A percentile compares a stretch with the other conserved stretches of the same genome.
Evolutionary conservation across 331 rosid species (phyloP).

Genomic region (Rhamnella rubrinervis): DNA sequence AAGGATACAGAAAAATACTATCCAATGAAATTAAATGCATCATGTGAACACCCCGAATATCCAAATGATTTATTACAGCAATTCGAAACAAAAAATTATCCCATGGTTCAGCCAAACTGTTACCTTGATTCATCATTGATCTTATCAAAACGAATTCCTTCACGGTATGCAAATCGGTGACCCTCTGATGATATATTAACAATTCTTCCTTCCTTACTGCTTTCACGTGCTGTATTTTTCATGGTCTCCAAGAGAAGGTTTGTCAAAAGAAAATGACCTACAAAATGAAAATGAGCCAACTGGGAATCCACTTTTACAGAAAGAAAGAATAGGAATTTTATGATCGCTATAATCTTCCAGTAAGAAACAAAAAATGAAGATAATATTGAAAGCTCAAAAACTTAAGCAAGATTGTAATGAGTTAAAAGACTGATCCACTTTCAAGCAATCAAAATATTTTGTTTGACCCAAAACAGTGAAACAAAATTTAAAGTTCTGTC

Average conservation of each 20-base stretch:
- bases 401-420: background rate
- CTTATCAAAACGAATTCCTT: slow-evolving; percentile 68
- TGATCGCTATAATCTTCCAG: background rate
- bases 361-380: background rate
- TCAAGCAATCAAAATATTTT: background rate
- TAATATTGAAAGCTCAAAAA: no score
- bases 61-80: background rate
- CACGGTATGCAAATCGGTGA: slow-evolving; percentile 58
- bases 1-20: background rate
- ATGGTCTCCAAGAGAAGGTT: slow-evolving; percentile 78
- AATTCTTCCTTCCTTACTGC: slow-evolving; percentile 77
- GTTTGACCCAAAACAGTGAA: slow-evolving; percentile 8
- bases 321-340: background rate
- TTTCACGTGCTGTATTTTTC: slow-evolving; percentile 63
- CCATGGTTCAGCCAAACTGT: slow-evolving; percentile 24
- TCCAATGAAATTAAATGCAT: slow-evolving; percentile 3
- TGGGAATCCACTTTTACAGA: slow-evolving; percentile 1
- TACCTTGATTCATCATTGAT: slow-evolving; percentile 77
- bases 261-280: slow-evolving; percentile 86
- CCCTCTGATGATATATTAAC: slow-evolving; percentile 76
- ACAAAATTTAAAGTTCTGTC: background rate
- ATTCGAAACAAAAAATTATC: background rate
- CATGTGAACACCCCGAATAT: background rate
- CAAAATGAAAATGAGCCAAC: slow-evolving; percentile 1
- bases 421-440: background rate